Evolutionary conservation across 2,329 filamentous ascomycete species (phyloP), one percentile per base, ranked within the genome.

Genomic region (Ilyonectria destructans): DNA sequence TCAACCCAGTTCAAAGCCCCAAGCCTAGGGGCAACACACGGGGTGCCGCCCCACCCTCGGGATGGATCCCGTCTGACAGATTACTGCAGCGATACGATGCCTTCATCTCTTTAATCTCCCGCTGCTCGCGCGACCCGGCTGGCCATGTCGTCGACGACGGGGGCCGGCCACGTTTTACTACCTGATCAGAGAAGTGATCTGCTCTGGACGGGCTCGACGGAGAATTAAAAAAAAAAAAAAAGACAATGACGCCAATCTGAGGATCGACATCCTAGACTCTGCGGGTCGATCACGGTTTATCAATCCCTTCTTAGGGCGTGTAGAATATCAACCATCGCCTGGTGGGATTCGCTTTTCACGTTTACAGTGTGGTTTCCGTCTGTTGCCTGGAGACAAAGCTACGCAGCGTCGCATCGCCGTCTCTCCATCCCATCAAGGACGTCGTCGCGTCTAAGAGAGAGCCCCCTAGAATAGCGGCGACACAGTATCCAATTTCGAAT

Each of bases 231-330:
- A 55, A 65, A 60, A n/a, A 55, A 49, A 10, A 6, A 54, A 12
- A 35, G n/a, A 35, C 51, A 45, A 43, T 37, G 55, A 54, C 54
- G 58, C 64, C 64, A 67, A 62, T 62, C 58, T 62, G 58, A 62
- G 48, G 64, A 67, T 67, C 64, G 49, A 40, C 64, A 67, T 62
- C 58, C 58, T 54, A 62, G 64, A 40, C 37, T 67, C 37, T 52
- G 52, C 23, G 64, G 64, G 58, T 54, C 64, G 52, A 58, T 61
- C 35, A 7, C 15, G 26, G 43, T 62, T 56, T 45, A 56, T 48
- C 35, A 56, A 46, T 35, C 12, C 33, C 21, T 49, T 21, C 40
- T 58, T 43, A 46, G 59, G 57, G 26, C 9, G 29, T 52, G 40
- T 19, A 31, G 23, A 35, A 57, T 45, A 17, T 19, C 19, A 29